phyloP scores from a whole-genome alignment of 1,284 basidiomycete genomes.

The Rhodofomes roseus region DNA sequence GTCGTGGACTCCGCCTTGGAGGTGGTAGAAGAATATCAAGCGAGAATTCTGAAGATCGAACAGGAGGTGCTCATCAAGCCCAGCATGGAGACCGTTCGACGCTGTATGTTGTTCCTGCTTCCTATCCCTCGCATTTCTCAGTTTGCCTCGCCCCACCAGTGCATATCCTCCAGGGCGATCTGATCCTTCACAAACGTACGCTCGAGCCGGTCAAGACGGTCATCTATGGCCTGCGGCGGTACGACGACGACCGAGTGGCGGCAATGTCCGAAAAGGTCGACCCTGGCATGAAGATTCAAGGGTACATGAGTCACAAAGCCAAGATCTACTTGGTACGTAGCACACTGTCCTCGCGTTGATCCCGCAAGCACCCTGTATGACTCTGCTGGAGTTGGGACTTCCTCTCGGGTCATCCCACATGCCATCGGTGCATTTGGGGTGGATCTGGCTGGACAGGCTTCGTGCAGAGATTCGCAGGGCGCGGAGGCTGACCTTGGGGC shows the following conservation, averaged over 20 bases:
- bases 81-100: slow-evolving; percentile 53
- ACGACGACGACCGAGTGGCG: slow-evolving; percentile 60
- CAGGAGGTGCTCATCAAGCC: slow-evolving; percentile 54
- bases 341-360: not conserved
- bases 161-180: slow-evolving; percentile 69
- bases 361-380: not conserved
- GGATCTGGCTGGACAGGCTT: not conserved
- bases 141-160: slow-evolving; percentile 34
- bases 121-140: not conserved
- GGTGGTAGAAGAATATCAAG: slow-evolving; percentile 63
- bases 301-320: slow-evolving; percentile 65
- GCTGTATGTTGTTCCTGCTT: slow-evolving; percentile 37
- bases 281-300: slow-evolving; percentile 37
- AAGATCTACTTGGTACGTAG: slow-evolving; percentile 60
- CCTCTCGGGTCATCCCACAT: not conserved
- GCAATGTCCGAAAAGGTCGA: slow-evolving; percentile 43
- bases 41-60: slow-evolving; percentile 58
- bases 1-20: slow-evolving; percentile 67
- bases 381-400: not conserved
- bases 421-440: not conserved
- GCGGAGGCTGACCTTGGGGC: not conserved
- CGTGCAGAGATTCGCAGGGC: not conserved
- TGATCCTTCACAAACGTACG: slow-evolving; percentile 66
- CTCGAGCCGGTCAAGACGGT: slow-evolving; percentile 65
- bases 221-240: slow-evolving; percentile 61